Evolutionary conservation across 768 basidiomycete species (phyloP).

Genomic region (Sporobolomyces roseus): DNA sequence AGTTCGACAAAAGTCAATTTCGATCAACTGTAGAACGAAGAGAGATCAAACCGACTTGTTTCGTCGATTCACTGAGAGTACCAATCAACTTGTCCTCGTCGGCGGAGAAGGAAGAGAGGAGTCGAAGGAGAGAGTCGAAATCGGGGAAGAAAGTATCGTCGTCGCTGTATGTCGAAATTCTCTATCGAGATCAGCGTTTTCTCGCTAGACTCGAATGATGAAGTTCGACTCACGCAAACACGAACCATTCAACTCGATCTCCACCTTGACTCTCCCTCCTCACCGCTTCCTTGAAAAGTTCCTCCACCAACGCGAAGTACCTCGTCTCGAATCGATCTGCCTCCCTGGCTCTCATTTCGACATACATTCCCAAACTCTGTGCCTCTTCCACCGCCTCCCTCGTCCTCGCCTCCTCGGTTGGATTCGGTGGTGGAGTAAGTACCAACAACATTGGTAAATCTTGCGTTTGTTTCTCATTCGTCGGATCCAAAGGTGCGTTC

Average conservation of each 20-base stretch:
- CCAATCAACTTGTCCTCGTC: slow-evolving; percentile 31
- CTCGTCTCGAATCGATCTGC: slow-evolving; percentile 41
- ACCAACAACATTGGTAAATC: slow-evolving; percentile 35
- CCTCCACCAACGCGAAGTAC: slow-evolving; percentile 39
- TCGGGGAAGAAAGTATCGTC: slow-evolving; percentile 44
- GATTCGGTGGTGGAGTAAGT: slow-evolving; percentile 33
- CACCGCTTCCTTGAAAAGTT: slow-evolving; percentile 32
- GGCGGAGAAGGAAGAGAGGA: slow-evolving; percentile 20
- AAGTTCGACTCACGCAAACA: slow-evolving; percentile 36
- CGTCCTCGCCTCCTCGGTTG: slow-evolving; percentile 26
- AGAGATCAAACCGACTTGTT: slow-evolving; percentile 23
- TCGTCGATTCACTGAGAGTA: slow-evolving; percentile 36
- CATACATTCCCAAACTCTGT: slow-evolving; percentile 28
- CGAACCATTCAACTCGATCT: slow-evolving; percentile 35
- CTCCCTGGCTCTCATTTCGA: slow-evolving; percentile 26
- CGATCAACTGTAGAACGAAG: too few species aligned
- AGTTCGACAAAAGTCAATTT: too few species aligned
- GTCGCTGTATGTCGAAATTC: slow-evolving; percentile 21
- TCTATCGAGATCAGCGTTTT: too few species aligned
- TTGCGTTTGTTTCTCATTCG: not conserved
- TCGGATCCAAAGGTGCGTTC: slow-evolving; percentile 20
- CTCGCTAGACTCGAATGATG: too few species aligned
- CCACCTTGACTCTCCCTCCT: slow-evolving; percentile 22
- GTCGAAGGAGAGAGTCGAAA: slow-evolving; percentile 26
- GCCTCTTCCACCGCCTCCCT: slow-evolving; percentile 36